These are phyloP conservation scores for Pythium biforme DNA, from an alignment of 352 stramenopile genomes.

Conservation along the genomic window DNA sequence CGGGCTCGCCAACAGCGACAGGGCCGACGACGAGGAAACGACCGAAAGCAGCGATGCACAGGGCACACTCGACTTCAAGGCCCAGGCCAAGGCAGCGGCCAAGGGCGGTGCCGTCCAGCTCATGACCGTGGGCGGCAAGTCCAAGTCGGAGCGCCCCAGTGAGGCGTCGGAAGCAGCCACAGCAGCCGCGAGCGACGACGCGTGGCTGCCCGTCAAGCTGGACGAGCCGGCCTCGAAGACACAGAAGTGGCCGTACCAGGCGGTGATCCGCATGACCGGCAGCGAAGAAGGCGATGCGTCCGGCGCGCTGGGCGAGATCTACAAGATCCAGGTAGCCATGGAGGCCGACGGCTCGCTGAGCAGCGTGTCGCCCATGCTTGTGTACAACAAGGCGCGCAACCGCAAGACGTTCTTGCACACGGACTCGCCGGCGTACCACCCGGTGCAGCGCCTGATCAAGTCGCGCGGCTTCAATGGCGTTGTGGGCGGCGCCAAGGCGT, in stretches of 20 bases:
- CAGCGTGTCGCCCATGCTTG: slow-evolving; percentile 79
- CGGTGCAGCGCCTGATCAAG: slow-evolving; percentile 62
- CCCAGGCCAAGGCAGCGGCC: slow-evolving; percentile 20
- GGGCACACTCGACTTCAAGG: slow-evolving; percentile 4
- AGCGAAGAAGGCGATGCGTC: slow-evolving; percentile 64
- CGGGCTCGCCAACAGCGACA: slow-evolving; percentile 38
- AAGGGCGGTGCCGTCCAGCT: slow-evolving; percentile 55
- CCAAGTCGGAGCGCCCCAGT: slow-evolving; percentile 51
- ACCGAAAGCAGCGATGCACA: background rate
- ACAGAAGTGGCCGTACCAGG: slow-evolving; percentile 76
- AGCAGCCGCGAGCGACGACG: slow-evolving; percentile 33
- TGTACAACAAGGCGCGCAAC: slow-evolving; percentile 87
- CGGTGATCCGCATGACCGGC: slow-evolving; percentile 84
- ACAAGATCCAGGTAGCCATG: slow-evolving; percentile 89
- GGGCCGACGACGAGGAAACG: slow-evolving; percentile 17
- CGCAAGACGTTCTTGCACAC: slow-evolving; percentile 88
- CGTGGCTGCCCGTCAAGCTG: slow-evolving; percentile 80
- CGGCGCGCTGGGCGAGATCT: slow-evolving; percentile 83
- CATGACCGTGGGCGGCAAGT: slow-evolving; percentile 81
- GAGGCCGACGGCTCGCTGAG: slow-evolving; percentile 56
- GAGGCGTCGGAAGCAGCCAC: background rate
- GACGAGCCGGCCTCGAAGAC: slow-evolving; percentile 80
- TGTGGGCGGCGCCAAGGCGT: slow-evolving; percentile 79
- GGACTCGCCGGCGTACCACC: slow-evolving; percentile 73
- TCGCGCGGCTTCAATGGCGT: slow-evolving; percentile 52